phyloP scores from a whole-genome alignment of 306 rosid genomes.

The Cucurbita argyrosperma region DNA sequence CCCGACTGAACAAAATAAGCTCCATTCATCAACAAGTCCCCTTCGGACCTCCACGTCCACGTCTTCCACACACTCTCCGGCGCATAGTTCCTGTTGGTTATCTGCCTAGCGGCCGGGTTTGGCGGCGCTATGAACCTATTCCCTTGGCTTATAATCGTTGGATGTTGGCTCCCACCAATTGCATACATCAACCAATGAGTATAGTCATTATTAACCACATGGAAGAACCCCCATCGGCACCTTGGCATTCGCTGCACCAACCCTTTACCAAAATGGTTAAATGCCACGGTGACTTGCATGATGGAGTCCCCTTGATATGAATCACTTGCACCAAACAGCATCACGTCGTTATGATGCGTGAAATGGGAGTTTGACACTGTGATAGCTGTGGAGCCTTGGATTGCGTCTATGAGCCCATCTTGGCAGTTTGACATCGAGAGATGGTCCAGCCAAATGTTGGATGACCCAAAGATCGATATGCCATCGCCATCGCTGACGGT shows the following conservation, averaged over 20 bases:
- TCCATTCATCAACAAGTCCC: slow-evolving; percentile 39
- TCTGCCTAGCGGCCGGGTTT: slow-evolving; percentile 22
- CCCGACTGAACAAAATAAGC: slow-evolving; percentile 36
- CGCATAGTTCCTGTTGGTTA: slow-evolving; percentile 28
- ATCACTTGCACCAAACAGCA: slow-evolving; percentile 53
- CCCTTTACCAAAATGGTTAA: slow-evolving; percentile 63
- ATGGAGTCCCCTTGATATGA: slow-evolving; percentile 17
- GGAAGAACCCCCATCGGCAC: slow-evolving; percentile 54
- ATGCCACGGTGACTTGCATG: slow-evolving; percentile 51
- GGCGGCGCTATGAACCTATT: slow-evolving; percentile 65
- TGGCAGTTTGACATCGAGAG: slow-evolving; percentile 40
- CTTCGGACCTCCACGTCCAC: slow-evolving; percentile 54
- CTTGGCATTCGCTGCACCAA: slow-evolving; percentile 63
- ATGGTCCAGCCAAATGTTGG: slow-evolving; percentile 75
- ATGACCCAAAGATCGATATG: slow-evolving; percentile 42
- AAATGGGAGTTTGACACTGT: slow-evolving; percentile 71
- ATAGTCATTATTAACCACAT: slow-evolving; percentile 69
- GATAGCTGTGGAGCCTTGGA: slow-evolving; percentile 61
- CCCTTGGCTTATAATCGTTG: slow-evolving; percentile 75
- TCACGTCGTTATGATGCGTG: slow-evolving; percentile 55
- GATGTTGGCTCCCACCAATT: slow-evolving; percentile 63
- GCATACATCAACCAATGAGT: slow-evolving; percentile 85
- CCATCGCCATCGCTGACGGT: slow-evolving; percentile 65
- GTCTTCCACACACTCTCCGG: slow-evolving; percentile 16
- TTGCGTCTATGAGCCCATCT: slow-evolving; percentile 61